Base-by-base conservation (phyloP, 192 early-diverging fungal species). In the Thoreauomyces humboldtii region DNA sequence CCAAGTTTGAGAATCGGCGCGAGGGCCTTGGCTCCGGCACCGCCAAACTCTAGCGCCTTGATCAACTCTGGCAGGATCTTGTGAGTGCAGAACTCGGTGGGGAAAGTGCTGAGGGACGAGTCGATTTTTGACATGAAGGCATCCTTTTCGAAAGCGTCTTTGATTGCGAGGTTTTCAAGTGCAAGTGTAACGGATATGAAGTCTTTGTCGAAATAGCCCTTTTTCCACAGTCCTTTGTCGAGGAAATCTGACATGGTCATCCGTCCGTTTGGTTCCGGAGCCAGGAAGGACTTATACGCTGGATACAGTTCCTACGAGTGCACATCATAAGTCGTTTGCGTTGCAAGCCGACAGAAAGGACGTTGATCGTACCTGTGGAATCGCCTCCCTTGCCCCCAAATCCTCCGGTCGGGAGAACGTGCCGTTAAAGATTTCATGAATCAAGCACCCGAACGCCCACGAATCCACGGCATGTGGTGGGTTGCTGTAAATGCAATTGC, bases 41-140 rank as follows among this genome's bases (percentile, higher is more conserved):
- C 73, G 19, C 80, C 80, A 61, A 76, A 81, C 42, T 81, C 72
- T 1, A 84, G 29, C 9, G 75, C 76, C 27, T 93, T 88, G 21
- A 93, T 78, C 22, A 98, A 80, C 69, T 95, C 93, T 0, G 94
- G 94, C 71, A 95, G 77, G 34, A 98, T 88, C 76, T 98, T 98
- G 81, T 93, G 87, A 56, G 88, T 92, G 64, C 84, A 88, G 72
- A 94, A 96, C 14, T 87, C 82, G 19, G 69, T 60, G 29, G 94
- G 94, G 55, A 94, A 92, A n/a, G 77, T 70, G 17, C 88, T 89
- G 15, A 96, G 77, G 1, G 80, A 72, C 22, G 70, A 52, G 62
- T 89, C 88, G 48, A 98, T 77, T 38, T 91, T 86, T 25, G 29
- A 69, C 50, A 81, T 47, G 69, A 95, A 96, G n/a, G 77, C 76